phyloP scores from a whole-genome alignment of 2,329 filamentous ascomycete genomes.

The Xylaria sp. region DNA sequence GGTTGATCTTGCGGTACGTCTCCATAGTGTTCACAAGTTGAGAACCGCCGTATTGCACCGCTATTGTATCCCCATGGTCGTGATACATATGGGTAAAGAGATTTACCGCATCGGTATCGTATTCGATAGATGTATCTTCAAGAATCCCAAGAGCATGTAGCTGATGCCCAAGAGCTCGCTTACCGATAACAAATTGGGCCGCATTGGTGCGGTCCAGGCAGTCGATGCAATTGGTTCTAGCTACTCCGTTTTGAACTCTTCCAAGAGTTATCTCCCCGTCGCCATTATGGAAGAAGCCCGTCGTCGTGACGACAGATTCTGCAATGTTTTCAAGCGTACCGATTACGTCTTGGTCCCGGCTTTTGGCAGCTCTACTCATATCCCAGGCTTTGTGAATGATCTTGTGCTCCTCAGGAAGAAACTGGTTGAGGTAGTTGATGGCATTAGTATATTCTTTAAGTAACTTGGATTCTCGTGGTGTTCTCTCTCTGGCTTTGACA shows the following conservation, averaged over 20 bases:
- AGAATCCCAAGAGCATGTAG: conserved; percentile 90
- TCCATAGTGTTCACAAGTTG: conserved; percentile 99
- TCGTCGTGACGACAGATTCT: conserved; percentile 81
- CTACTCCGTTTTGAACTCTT: conserved; percentile 86
- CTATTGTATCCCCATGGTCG: conserved; percentile 96
- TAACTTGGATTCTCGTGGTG: conserved; percentile 88
- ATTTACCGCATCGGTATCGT: conserved; percentile 94
- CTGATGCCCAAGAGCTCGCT: conserved; percentile 89
- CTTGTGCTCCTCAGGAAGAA: conserved; percentile 79
- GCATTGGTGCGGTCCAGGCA: conserved; percentile 97
- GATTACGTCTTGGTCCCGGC: conserved; percentile 91
- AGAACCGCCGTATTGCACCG: conserved; percentile 95
- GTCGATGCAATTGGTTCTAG: conserved; percentile 96
- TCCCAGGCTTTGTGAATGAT: conserved; percentile 97
- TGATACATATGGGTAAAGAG: conserved; percentile 99
- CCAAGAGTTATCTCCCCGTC: conserved; percentile 69
- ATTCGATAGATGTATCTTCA: conserved; percentile 77
- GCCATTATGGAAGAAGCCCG: conserved; percentile 95
- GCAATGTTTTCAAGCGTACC: conserved; percentile 88
- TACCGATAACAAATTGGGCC: conserved; percentile 96
- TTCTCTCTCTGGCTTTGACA: conserved; percentile 86
- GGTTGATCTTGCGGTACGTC: conserved; percentile 97
- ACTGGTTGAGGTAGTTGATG: conserved; percentile 92
- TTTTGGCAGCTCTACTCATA: conserved; percentile 95
- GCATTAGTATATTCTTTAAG: conserved; percentile 86